Evolutionary conservation across 768 basidiomycete genomes (phyloP).

Genomic region (Tricholoma terreum): DNA sequence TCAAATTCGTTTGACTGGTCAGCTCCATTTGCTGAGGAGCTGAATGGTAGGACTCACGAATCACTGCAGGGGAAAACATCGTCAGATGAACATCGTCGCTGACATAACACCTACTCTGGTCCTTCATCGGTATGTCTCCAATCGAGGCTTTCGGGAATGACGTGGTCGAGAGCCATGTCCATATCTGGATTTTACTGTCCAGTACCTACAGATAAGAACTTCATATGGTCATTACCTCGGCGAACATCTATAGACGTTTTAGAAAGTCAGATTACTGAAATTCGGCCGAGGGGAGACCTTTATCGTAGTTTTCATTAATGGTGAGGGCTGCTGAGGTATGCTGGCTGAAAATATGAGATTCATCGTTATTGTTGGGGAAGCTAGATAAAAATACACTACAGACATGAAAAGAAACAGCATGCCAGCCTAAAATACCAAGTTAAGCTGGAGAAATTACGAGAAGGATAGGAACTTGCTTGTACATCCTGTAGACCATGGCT

Average conservation of each 20-base stretch:
- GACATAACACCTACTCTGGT: slow-evolving; percentile 62
- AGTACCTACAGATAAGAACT: neutral
- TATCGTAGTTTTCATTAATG: slow-evolving; percentile 88
- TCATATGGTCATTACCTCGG: slow-evolving; percentile 22
- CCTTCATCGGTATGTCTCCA: slow-evolving; percentile 93
- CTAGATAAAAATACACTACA: slow-evolving; percentile 21
- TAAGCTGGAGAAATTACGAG: neutral
- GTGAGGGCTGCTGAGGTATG: slow-evolving; percentile 80
- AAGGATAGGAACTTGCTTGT: slow-evolving; percentile 40
- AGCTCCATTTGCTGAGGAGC: neutral
- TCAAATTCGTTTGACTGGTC: neutral
- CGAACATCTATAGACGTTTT: slow-evolving; percentile 28
- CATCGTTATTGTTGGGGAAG: neutral
- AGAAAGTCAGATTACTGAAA: neutral
- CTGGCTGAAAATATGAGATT: slow-evolving; percentile 25
- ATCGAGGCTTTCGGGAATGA: slow-evolving; percentile 79
- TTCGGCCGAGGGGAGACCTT: slow-evolving; percentile 58
- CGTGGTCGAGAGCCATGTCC: slow-evolving; percentile 88
- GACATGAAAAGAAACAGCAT: slow-evolving; percentile 90
- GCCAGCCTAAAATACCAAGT: slow-evolving; percentile 53
- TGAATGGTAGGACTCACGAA: slow-evolving; percentile 49
- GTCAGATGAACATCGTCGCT: slow-evolving; percentile 3
- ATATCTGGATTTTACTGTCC: slow-evolving; percentile 54
- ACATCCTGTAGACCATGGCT: slow-evolving; percentile 64
- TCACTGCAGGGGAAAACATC: slow-evolving; percentile 46